These are phyloP conservation scores for Gnomoniopsis sp. DNA, from an alignment of 2,329 filamentous ascomycete species.

Conservation along the genomic window DNA sequence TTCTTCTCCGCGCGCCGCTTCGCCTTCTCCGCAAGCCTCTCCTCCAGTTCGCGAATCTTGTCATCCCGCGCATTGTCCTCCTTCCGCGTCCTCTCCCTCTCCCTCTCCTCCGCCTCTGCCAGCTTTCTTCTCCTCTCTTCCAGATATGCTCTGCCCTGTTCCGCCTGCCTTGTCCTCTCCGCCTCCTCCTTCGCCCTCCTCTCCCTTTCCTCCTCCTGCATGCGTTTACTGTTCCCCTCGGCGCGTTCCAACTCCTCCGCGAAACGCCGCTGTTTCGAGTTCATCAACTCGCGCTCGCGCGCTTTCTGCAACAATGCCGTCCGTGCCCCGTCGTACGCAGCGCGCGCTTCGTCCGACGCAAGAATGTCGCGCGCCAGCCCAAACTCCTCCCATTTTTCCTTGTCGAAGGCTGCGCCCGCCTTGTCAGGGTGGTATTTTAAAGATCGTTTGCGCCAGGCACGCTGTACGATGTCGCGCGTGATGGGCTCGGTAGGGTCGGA, in stretches of 20 bases:
- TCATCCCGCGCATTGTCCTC: constrained; percentile 27
- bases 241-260: constrained; percentile 81
- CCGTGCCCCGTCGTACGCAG: constrained; percentile 74
- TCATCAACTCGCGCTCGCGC: constrained; percentile 69
- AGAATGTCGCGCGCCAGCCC: constrained; percentile 86
- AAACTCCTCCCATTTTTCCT: constrained; percentile 79
- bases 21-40: constrained; percentile 36
- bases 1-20: constrained; percentile 39
- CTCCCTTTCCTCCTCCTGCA: constrained; percentile 38
- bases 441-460: constrained; percentile 79
- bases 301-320: constrained; percentile 68
- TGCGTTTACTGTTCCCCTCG: constrained; percentile 63
- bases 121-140: constrained; percentile 40
- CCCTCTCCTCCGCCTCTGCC: constrained; percentile 38
- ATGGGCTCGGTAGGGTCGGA: constrained; percentile 47
- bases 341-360: constrained; percentile 64
- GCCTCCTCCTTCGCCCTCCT: constrained; percentile 23
- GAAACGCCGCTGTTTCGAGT: constrained; percentile 69
- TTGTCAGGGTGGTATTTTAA: constrained; percentile 96
- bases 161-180: constrained; percentile 31
- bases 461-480: constrained; percentile 60
- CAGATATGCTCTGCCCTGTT: constrained; percentile 27
- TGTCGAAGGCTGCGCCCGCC: constrained; percentile 69
- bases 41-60: constrained; percentile 42
- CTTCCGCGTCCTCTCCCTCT: constrained; percentile 32